Evolutionary conservation across 805 yeast genomes (phyloP), one percentile per base, ranked within the genome.

Genomic region (Maudiozyma saulgeensis): DNA sequence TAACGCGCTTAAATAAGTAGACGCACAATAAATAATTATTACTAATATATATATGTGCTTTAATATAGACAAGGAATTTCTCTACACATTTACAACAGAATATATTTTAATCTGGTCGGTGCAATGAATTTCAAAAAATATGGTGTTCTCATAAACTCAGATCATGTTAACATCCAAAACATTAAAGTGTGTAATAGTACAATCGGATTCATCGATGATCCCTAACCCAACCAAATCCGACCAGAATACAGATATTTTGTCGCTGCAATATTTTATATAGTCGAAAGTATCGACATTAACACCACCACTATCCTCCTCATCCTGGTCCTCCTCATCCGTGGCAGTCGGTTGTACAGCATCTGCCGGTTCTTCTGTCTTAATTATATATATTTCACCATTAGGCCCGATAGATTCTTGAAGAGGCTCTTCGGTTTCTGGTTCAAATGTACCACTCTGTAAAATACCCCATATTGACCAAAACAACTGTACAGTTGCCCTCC

Each of bases 401-500:
- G 84, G 72, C 4, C 85, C 87, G n/a, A 70, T 57, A 49, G 38
- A 26, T 28, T 46, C 49, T 31, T 68, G 63, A 15, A 62, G 61
- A 26, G 62, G 68, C 48, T 66, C 57, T 16, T 52, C 41, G 1
- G 31, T 32, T 2, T 42, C 44, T 12, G 16, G 25, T 4, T 48
- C 50, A 41, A 68, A 50, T 50, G 67, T 63, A 16, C 79, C 88
- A 55, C 84, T 80, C 64, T 87, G 95, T 34, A 93, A 77, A 41
- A 93, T 75, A 1, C 96, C 98, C 99, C 99, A 91, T 26, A 90
- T 62, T 4, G 84, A 76, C 99, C 99, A 91, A 61, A 76, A 79
- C 9, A 86, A 72, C 45, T 84, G 84, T 21, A 80, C 91, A 0
- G 87, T 72, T 1, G 95, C 80, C 59, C 96, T 76, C 96, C 97